Evolutionary conservation across 805 yeast species (phyloP), one percentile per base, ranked within the genome.

Genomic region (Nakazawaea molendinolei): DNA sequence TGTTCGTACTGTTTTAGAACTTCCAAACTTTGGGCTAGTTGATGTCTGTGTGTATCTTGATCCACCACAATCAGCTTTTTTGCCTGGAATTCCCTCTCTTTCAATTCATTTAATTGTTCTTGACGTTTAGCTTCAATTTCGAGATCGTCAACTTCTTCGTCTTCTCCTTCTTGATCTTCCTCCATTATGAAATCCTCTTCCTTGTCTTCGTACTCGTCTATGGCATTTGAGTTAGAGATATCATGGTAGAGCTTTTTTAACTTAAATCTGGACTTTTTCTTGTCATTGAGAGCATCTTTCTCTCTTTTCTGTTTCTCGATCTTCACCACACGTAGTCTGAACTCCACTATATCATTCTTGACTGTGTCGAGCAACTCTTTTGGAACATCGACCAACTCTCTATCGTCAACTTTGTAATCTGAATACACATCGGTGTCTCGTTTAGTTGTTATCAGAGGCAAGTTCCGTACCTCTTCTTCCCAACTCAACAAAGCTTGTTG

Each of bases 351-450:
- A 39, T 72, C 75, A 38, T 64, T 63, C 14, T 63, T 67, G 24
- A 77, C 70, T n/a, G 57, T 59, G 15, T 74, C 78, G 30, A 69
- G 52, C 61, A 72, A 58, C 18, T 70, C 69, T 17, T 56, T 53
- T 2, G 85, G 83, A 4, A 78, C 69, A 44, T 74, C 84, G 10
- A 64, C 56, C 36, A 79, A 51, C 46, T 77, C 84, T 31, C 60
- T 56, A n/a, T 66, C 62, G 48, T 79, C 81, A 22, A 79, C 71
- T 36, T 67, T 63, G 49, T 79, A 78, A 22, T 38, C 36, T 5
- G 33, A 31, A n/a, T 32, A 38, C 4, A 33, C 30, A 26, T 31
- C 41, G 10, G 23, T 22, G 8, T 31, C 28, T 12, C 28, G 23
- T 3, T 23, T 23, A 17, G n/a, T n/a, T n/a, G n/a, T n/a, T n/a